These are phyloP conservation scores for Limnanthes douglasii DNA, from an alignment of 345 rosid species.

Conservation along the genomic window DNA sequence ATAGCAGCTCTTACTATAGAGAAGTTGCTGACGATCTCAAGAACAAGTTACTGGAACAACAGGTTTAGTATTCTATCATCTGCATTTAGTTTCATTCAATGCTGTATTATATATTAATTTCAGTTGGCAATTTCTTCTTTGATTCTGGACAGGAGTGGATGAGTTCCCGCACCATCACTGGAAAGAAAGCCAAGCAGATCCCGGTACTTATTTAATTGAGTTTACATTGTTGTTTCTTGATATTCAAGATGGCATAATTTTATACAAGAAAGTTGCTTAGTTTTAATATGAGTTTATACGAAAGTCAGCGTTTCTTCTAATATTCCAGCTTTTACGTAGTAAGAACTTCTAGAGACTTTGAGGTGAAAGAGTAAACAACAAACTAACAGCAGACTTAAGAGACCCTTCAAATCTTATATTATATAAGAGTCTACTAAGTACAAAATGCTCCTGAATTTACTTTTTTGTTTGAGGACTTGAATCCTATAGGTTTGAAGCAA, in stretches of 20 bases:
- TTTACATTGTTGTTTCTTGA: background rate
- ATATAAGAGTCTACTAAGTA: constrained; percentile 16
- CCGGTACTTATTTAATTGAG: background rate
- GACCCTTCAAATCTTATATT: no score
- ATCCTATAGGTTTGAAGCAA: constrained; percentile 19
- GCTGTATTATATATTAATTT: constrained; percentile 1
- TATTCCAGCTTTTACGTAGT: no score
- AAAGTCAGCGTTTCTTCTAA: constrained; percentile 5
- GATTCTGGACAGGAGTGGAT: constrained; percentile 39
- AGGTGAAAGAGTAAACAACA: constrained; percentile 1
- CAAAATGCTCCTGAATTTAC: background rate
- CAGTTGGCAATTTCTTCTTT: constrained; percentile 1
- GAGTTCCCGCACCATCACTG: constrained; percentile 10
- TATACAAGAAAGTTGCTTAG: background rate
- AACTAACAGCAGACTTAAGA: no score
- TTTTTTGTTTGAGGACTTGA: constrained; percentile 4
- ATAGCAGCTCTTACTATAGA: constrained; percentile 34
- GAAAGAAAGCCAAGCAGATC: constrained; percentile 19
- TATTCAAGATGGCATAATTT: background rate
- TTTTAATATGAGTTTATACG: background rate
- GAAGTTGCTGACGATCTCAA: constrained; percentile 28
- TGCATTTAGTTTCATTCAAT: constrained; percentile 1
- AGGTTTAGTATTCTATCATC: constrained; percentile 20
- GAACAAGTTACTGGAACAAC: constrained; percentile 37
- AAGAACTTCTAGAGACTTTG: no score